Evolutionary conservation across 495 filamentous ascomycete species (phyloP).

Genomic region (Podospora didyma): DNA sequence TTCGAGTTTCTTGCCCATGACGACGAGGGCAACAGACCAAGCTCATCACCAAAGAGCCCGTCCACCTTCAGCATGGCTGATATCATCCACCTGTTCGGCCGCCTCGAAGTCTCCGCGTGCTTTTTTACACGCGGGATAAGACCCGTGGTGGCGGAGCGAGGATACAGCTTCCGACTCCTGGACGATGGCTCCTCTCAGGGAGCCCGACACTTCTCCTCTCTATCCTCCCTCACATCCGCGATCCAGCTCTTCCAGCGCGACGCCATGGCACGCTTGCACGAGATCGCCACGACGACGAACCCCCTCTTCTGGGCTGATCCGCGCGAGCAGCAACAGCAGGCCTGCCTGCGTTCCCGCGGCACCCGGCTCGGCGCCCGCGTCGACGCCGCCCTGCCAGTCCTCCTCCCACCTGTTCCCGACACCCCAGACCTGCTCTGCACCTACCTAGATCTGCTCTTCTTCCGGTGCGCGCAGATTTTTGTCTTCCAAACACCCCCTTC

Average conservation of each 20-base stretch:
- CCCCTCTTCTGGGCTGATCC: constrained; percentile 15
- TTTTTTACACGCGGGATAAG: constrained; percentile 60
- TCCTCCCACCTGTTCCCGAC: constrained; percentile 5
- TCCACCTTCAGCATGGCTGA: constrained; percentile 24
- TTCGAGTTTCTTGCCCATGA: constrained; percentile 16
- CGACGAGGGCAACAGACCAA: neutral
- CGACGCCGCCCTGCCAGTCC: constrained; percentile 10
- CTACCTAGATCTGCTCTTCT: constrained; percentile 32
- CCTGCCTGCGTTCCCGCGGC: constrained; percentile 12
- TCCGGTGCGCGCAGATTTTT: constrained; percentile 55
- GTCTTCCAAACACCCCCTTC: neutral
- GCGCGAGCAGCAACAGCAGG: constrained; percentile 8
- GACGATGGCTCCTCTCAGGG: constrained; percentile 45
- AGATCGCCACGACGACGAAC: neutral
- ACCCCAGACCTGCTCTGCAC: constrained; percentile 6
- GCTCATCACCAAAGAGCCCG: too few relatives aligned
- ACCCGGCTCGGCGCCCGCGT: constrained; percentile 9
- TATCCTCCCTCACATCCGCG: constrained; percentile 5
- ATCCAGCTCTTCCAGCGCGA: constrained; percentile 21
- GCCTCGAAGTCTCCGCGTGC: constrained; percentile 25
- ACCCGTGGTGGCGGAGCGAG: constrained; percentile 54
- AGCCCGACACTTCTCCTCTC: constrained; percentile 36
- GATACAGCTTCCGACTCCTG: constrained; percentile 44
- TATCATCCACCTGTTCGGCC: constrained; percentile 32
- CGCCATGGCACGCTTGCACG: constrained; percentile 15